Conservation (phyloP, 1,284 basidiomycete genomes). For the Cutaneotrichosporon arboriforme region DNA sequence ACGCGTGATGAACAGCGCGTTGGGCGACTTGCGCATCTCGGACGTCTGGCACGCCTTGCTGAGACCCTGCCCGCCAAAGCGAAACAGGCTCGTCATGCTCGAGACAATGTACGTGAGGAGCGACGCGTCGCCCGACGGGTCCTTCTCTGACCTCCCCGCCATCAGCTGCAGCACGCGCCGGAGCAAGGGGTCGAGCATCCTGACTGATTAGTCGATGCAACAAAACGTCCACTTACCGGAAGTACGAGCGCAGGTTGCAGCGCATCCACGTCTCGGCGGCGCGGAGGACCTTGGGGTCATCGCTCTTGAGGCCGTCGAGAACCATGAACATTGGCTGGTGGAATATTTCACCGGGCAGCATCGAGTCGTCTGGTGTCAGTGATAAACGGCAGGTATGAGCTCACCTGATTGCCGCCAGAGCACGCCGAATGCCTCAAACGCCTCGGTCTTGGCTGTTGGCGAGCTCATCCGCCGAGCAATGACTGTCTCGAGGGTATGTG, state of each 20-base stretch:
- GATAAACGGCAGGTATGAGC: conserved; percentile 23
- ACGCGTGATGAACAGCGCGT: conserved; percentile 6
- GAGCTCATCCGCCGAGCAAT: conserved; percentile 51
- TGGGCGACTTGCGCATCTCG: conserved; percentile 21
- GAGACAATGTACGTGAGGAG: conserved; percentile 48
- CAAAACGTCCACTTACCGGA: conserved; percentile 56
- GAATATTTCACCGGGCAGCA: conserved; percentile 72
- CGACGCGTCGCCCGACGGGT: conserved; percentile 5
- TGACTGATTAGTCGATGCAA: conserved; percentile 31
- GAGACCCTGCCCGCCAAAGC: conserved; percentile 75
- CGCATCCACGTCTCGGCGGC: conserved; percentile 93
- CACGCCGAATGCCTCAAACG: conserved; percentile 83
- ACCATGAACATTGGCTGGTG: conserved; percentile 81
- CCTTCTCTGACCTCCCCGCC: not conserved
- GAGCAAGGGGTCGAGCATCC: conserved; percentile 82
- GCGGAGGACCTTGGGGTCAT: conserved; percentile 65
- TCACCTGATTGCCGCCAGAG: conserved; percentile 83
- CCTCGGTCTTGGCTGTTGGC: conserved; percentile 40
- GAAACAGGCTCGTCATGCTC: conserved; percentile 68
- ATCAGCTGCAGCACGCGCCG: conserved; percentile 51
- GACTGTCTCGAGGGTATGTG: conserved; percentile 57
- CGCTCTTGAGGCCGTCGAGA: conserved; percentile 71
- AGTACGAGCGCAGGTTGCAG: conserved; percentile 81
- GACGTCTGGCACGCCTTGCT: conserved; percentile 31
- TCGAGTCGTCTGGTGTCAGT: conserved; percentile 62